Conservation (phyloP, 1,139 yeast genomes). For the Protomyces arabidopsidicola region DNA sequence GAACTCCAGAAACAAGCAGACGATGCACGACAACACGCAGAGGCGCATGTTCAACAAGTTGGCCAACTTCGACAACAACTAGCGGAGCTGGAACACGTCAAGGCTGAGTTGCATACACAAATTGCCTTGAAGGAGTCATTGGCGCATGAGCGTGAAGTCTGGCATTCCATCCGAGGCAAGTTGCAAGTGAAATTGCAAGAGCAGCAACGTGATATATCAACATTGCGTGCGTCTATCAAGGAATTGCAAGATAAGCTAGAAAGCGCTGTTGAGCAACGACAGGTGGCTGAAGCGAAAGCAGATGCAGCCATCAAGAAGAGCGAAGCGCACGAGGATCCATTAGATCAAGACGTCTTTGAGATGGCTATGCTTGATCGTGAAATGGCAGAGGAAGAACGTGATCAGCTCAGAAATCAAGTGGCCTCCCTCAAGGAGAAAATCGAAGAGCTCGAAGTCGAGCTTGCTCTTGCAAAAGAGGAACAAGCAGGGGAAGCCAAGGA, state of each 20-base stretch:
- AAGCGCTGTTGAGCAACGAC: not conserved
- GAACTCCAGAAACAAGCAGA: not conserved
- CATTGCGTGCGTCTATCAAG: not conserved
- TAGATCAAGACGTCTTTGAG: constrained; percentile 47
- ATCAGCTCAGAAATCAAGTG: constrained; percentile 40
- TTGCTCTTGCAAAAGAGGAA: constrained; percentile 36
- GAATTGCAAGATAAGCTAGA: constrained; percentile 2
- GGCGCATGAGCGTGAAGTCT: constrained; percentile 8
- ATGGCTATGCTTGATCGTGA: constrained; percentile 53
- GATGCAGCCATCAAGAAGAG: not conserved
- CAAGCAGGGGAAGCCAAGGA: constrained; percentile 28
- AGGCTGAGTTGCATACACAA: not conserved
- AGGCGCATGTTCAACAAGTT: not conserved
- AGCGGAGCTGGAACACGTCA: not conserved
- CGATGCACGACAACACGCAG: not conserved
- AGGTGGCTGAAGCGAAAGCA: not conserved
- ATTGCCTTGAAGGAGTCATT: not conserved
- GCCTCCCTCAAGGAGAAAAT: constrained; percentile 42
- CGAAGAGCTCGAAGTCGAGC: constrained; percentile 45
- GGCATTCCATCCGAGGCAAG: constrained; percentile 6
- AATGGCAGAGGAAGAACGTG: constrained; percentile 47
- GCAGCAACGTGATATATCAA: constrained; percentile 8
- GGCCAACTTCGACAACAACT: not conserved
- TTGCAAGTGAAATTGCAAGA: constrained; percentile 8
- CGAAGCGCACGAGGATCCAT: constrained; percentile 36